These are phyloP conservation scores for Monosporascus sp. DNA, from an alignment of 2,329 filamentous ascomycete species.

Conservation along the genomic window DNA sequence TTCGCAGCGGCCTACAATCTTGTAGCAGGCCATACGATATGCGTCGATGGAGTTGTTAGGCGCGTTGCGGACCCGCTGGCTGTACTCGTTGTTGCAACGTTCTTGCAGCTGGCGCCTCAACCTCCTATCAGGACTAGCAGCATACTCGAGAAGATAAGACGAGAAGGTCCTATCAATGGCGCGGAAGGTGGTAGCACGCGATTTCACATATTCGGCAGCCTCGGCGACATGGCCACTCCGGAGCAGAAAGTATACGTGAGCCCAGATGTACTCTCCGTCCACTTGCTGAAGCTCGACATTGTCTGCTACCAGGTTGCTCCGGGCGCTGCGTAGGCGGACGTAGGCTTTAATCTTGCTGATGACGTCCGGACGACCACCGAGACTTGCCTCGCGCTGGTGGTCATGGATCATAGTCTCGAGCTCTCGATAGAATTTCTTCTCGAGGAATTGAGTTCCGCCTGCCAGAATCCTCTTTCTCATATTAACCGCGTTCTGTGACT, in stretches of 20 bases:
- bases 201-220: conserved; percentile 79
- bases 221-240: conserved; percentile 80
- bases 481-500: conserved; percentile 57
- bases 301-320: conserved; percentile 81
- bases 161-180: conserved; percentile 88
- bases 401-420: conserved; percentile 74
- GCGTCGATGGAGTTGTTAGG: conserved; percentile 87
- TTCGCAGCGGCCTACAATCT: conserved; percentile 82
- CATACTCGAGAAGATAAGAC: conserved; percentile 81
- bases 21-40: conserved; percentile 96
- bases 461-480: conserved; percentile 76
- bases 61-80: conserved; percentile 76
- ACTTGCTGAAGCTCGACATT: conserved; percentile 75
- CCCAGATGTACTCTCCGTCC: conserved; percentile 85
- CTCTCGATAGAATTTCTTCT: conserved; percentile 73
- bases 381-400: conserved; percentile 81
- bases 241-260: conserved; percentile 86
- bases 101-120: conserved; percentile 76
- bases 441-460: conserved; percentile 75
- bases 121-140: conserved; percentile 68
- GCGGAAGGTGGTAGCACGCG: conserved; percentile 74
- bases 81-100: conserved; percentile 85
- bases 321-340: conserved; percentile 71
- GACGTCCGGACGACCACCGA: conserved; percentile 83
- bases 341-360: conserved; percentile 91